Evolutionary conservation across 345 rosid species (phyloP).

Genomic region (Hibiscus mutabilis): DNA sequence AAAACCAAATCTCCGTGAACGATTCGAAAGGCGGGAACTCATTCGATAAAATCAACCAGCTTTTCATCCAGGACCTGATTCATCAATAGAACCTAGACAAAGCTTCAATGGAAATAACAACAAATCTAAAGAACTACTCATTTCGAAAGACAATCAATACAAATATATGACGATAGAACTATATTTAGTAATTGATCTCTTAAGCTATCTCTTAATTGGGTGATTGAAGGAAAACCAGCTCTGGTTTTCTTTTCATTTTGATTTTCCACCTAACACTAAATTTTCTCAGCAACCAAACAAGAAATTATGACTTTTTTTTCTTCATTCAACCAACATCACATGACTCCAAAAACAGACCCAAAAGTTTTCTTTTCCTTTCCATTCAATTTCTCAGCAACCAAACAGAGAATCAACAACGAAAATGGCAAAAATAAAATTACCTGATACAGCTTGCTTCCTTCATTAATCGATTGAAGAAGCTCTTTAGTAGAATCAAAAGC

Average conservation of each 20-base stretch:
- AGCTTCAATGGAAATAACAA: neutral
- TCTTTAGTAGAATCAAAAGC: conserved; percentile 61
- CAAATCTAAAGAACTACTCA: neutral
- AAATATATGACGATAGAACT: neutral
- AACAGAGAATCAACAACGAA: conserved; percentile 7
- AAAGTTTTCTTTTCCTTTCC: neutral
- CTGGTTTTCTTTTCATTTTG: neutral
- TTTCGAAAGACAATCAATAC: neutral
- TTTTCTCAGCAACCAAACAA: neutral
- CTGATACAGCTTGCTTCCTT: conserved; percentile 84
- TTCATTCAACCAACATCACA: neutral
- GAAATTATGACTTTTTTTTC: neutral
- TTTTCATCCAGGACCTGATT: neutral
- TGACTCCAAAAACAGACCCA: neutral
- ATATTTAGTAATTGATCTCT: neutral
- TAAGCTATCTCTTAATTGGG: neutral
- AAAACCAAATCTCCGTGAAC: neutral
- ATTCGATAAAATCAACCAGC: neutral
- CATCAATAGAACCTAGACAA: neutral
- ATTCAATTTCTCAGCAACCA: conserved; percentile 19
- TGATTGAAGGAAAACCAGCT: neutral
- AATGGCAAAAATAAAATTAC: conserved; percentile 24
- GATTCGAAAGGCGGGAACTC: neutral
- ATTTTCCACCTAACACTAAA: neutral
- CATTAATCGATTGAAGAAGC: conserved; percentile 52